Base-by-base conservation (phyloP, 2,329 filamentous ascomycete species). In the Bipolaris oryzae region DNA sequence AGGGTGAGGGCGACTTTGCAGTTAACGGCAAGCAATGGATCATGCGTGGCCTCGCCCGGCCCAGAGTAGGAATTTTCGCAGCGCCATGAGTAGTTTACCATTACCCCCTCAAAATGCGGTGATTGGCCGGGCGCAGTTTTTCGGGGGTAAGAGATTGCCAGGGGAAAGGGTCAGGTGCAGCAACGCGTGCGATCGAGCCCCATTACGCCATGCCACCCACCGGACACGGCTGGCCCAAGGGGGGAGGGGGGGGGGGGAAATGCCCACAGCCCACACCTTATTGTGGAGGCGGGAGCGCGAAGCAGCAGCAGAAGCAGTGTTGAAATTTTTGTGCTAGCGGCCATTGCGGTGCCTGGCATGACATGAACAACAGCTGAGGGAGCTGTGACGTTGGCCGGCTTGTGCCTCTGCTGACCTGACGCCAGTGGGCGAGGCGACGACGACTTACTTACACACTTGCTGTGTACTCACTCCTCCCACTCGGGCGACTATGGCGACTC, bases 21-120 rank as follows among this genome's bases (percentile, higher is more conserved):
- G 76, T 77, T 78, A 78, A 76, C 74, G 74, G 75, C 74, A 77
- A 65, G 61, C 51, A 48, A 51, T 53, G 60, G 70, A 73, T 76
- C 73, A 75, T 73, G 70, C 69, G 72, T 63, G 44, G 59, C 44
- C 45, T 54, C 49, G 31, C 39, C 20, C 46, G 28, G 21, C 48
- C 25, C 33, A 56, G 42, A 45, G 53, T 43, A 54, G 50, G 50
- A 57, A 57, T 49, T 57, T 57, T 57, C 50, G 39, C 44, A 57
- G 50, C 43, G 44, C 54, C 54, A 41, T 50, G 55, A 57, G 49
- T 54, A 54, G 55, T 57, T 50, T 54, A 50, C 55, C 55, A 57
- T 57, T 57, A 57, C 55, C 55, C 55, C 55, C 55, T 49, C 50
- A 45, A 57, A 57, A 57, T 28, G 34, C 45, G 50, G 37, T 57